Base-by-base conservation (phyloP, 2,329 filamentous ascomycete species). In the Talaromyces verruculosus region DNA sequence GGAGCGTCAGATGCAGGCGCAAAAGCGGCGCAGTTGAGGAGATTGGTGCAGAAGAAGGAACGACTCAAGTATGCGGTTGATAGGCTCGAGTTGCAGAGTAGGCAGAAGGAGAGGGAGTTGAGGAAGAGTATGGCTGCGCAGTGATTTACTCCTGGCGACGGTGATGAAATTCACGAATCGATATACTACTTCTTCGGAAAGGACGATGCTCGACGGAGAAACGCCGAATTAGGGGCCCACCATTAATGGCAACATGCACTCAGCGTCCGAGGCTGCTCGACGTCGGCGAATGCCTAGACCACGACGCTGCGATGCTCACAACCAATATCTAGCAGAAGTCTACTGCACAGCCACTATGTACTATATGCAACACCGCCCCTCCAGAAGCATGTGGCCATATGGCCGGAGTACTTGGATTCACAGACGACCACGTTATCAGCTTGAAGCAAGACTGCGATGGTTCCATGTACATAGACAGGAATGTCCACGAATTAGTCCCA, bases 61-160 rank as follows among this genome's bases (percentile, higher is more conserved):
- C 87, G 92, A 60, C 80, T 97, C 71, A 89, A 91, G 75, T 97
- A 96, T 81, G 90, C 91, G 33, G 91, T 97, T 19, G 92, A 95
- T 75, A 85, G 93, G 67, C 78, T 97, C 69, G 91, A 95, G 81
- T 75, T 97, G 72, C 92, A 97, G 80, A 90, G 92, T n/a, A 84
- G 88, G 71, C 93, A 97, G 79, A 80, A 85, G 74, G 86, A 91
- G 77, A 84, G 89, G 71, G 88, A 91, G 74, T 77, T 91, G 79
- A 84, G 89, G 75, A 91, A 89, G 85, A 91, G 88, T 75, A 89
- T 91, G 86, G 88, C 88, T 68, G 83, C 84, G 57, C 77, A 79
- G 66, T 80, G 71, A 75, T 47, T 28, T 5, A 13, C 17, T 25
- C 25, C 39, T 33, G 22, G n/a, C 11, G 7, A 45, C 19, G 35